Evolutionary conservation across 192 early-diverging fungal species (phyloP).

Genomic region (Coemansia guatemalensis): DNA sequence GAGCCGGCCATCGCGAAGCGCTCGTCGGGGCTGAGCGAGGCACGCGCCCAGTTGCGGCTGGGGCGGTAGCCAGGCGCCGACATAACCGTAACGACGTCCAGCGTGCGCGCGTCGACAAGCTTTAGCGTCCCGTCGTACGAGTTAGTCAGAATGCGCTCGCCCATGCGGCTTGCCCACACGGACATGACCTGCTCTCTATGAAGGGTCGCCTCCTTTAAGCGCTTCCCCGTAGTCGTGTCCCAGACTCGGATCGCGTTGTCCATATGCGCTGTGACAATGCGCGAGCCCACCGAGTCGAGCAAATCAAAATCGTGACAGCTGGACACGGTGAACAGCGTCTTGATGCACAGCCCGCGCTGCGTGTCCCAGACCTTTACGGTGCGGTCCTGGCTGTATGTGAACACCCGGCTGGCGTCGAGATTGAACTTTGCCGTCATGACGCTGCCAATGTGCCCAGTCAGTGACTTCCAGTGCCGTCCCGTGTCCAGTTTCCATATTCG

Average conservation of each 20-base stretch:
- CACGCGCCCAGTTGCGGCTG: slow-evolving; percentile 86
- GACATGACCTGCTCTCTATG: slow-evolving; percentile 91
- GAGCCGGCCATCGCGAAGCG: slow-evolving; percentile 80
- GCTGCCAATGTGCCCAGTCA: slow-evolving; percentile 94
- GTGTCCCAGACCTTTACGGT: slow-evolving; percentile 97
- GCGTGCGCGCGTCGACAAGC: slow-evolving; percentile 78
- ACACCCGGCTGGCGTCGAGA: slow-evolving; percentile 73
- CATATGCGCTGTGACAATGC: slow-evolving; percentile 89
- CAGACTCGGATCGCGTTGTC: slow-evolving; percentile 92
- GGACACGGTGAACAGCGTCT: slow-evolving; percentile 91
- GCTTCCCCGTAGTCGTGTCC: slow-evolving; percentile 81
- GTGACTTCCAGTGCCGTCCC: slow-evolving; percentile 79
- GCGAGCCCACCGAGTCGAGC: slow-evolving; percentile 72
- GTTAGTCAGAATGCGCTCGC: slow-evolving; percentile 82
- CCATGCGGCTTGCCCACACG: slow-evolving; percentile 60
- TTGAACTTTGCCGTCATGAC: slow-evolving; percentile 87
- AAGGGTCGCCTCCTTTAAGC: slow-evolving; percentile 80
- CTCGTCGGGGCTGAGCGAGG: slow-evolving; percentile 81
- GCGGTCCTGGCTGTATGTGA: slow-evolving; percentile 93
- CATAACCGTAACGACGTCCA: slow-evolving; percentile 63
- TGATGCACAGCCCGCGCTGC: slow-evolving; percentile 81
- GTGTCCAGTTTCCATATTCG: slow-evolving; percentile 85
- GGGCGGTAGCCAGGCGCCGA: slow-evolving; percentile 73
- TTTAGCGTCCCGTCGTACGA: slow-evolving; percentile 91
- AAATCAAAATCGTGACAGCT: slow-evolving; percentile 91